These are phyloP conservation scores for Monosporascus sp. DNA, from an alignment of 2,329 filamentous ascomycete genomes.

Conservation along the genomic window DNA sequence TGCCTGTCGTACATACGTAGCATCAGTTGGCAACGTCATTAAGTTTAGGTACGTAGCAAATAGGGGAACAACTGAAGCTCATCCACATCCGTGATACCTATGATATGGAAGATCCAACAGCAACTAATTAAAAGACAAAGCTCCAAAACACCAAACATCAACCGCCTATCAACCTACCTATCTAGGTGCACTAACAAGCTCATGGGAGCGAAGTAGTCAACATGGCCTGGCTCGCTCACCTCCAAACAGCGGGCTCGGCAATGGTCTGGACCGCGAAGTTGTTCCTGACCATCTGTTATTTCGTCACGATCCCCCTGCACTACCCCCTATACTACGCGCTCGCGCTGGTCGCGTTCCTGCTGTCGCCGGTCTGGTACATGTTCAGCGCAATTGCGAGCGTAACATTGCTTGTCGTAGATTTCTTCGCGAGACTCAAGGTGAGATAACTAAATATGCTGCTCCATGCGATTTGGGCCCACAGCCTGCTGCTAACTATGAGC, in stretches of 20 bases:
- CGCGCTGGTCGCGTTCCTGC: slow-evolving; percentile 18
- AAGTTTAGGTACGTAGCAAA: too few relatives aligned
- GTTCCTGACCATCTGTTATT: slow-evolving; percentile 16
- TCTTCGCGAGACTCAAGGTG: slow-evolving; percentile 25
- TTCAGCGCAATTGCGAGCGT: slow-evolving; percentile 9
- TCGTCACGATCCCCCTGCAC: slow-evolving; percentile 21
- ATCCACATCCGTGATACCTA: too few relatives aligned
- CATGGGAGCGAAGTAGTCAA: too few relatives aligned
- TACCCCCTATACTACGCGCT: slow-evolving; percentile 23
- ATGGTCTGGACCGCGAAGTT: slow-evolving; percentile 13
- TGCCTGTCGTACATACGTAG: too few relatives aligned
- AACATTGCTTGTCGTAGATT: slow-evolving; percentile 9
- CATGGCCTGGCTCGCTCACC: slow-evolving; percentile 14
- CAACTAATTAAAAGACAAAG: too few relatives aligned
- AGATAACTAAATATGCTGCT: slow-evolving; percentile 1
- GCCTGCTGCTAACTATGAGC: slow-evolving; percentile 4
- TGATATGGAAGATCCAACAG: too few relatives aligned
- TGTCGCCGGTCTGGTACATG: slow-evolving; percentile 23
- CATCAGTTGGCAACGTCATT: too few relatives aligned
- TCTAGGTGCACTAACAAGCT: too few relatives aligned
- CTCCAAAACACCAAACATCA: too few relatives aligned
- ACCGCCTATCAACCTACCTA: too few relatives aligned
- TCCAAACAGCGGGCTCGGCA: slow-evolving; percentile 16
- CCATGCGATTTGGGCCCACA: slow-evolving; percentile 1
- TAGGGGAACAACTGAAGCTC: too few relatives aligned